phyloP scores from a whole-genome alignment of 192 early-diverging fungal genomes.

The Coemansia sp. region DNA sequence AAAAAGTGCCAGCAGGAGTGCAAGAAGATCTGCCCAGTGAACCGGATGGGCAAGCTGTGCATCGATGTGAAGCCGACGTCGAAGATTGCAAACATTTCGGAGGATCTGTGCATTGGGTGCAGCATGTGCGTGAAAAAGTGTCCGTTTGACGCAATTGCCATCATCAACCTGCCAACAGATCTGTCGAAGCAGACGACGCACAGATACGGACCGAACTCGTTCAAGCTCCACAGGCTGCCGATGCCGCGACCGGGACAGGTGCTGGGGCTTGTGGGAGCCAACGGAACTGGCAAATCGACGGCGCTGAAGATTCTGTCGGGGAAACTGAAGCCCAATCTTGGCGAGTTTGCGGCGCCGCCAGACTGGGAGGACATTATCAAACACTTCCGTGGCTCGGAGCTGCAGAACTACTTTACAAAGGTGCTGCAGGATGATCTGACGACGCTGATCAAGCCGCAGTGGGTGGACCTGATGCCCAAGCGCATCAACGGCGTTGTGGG shows the following conservation, averaged over 20 bases:
- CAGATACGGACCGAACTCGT: constrained; percentile 94
- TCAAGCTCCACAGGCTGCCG: constrained; percentile 97
- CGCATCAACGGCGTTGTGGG: constrained; percentile 79
- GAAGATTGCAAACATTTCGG: constrained; percentile 93
- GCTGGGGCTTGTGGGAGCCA: constrained; percentile 95
- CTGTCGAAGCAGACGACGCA: constrained; percentile 93
- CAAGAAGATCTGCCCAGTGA: constrained; percentile 95
- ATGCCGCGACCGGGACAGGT: constrained; percentile 96
- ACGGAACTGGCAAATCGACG: constrained; percentile 94
- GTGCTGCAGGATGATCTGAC: constrained; percentile 94
- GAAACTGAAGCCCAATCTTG: constrained; percentile 95
- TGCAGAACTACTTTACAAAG: constrained; percentile 99
- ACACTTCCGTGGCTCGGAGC: constrained; percentile 94
- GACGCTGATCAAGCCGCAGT: constrained; percentile 95
- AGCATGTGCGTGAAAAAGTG: constrained; percentile 98
- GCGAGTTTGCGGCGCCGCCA: constrained; percentile 77
- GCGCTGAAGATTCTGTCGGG: constrained; percentile 93
- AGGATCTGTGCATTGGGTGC: constrained; percentile 96
- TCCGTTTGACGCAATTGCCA: constrained; percentile 95
- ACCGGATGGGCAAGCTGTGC: constrained; percentile 95
- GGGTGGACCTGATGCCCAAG: constrained; percentile 88
- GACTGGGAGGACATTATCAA: constrained; percentile 97
- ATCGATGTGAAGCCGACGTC: constrained; percentile 86
- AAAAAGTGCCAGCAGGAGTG: constrained; percentile 99
- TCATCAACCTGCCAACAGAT: constrained; percentile 97